Evolutionary conservation across 2,329 filamentous ascomycete genomes (phyloP), one percentile per base, ranked within the genome.

Genomic region (Colletotrichum plurivorum): DNA sequence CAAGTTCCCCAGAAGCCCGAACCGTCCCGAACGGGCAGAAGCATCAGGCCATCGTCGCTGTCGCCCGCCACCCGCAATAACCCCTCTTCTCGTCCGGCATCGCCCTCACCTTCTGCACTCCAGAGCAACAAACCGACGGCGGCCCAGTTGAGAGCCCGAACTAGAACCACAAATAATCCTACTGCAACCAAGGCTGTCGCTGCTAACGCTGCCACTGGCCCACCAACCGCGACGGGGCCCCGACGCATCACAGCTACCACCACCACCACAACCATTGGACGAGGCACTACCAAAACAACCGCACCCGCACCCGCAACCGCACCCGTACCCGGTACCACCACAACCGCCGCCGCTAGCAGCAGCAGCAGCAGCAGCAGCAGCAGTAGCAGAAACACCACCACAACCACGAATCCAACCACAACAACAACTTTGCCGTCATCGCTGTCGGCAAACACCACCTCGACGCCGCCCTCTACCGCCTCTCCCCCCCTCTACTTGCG

Each of bases 1-100:
- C 9, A 18, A n/a, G 12, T 49, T 13, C 46, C 18, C 20, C 54
- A 58, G 63, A 65, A 69, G 62, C 55, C 61, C 66, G 66, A 69
- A 61, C 45, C 66, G 45, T 66, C 66, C 66, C 66, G 66, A 59
- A 22, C 51, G 9, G 20, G 22, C 18, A 65, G 61, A n/a, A 69
- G 60, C 61, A 66, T 69, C 66, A 69, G 66, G 55, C 66, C 66
- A 69, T 69, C 66, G 31, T 69, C 61, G 49, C 63, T 69, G 31
- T 49, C 66, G 10, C 66, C 66, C 43, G 62, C 66, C 61, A 31
- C 62, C 41, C 61, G 61, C 66, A 69, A 58, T 48, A 55, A 39
- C 31, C 61, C 61, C 55, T 20, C 61, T 80, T 78, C 78, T 43
- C 53, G n/a, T 48, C 54, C 20, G 25, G 54, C 61, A 25, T 45